Evolutionary conservation across 2,329 filamentous ascomycete genomes (phyloP).

Genomic region (Sclerotinia trifoliorum): DNA sequence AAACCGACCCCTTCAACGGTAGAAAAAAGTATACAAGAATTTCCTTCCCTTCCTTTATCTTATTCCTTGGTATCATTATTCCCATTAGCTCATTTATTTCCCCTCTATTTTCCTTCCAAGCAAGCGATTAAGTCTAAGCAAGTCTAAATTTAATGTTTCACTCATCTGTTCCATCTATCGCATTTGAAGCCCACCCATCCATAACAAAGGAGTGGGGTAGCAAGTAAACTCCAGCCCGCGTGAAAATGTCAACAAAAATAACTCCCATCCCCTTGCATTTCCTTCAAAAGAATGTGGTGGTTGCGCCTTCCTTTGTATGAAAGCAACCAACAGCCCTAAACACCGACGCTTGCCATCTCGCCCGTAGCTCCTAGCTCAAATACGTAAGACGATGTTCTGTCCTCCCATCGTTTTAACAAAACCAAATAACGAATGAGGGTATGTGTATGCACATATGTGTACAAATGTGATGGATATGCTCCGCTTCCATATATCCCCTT

Average conservation of each 20-base stretch:
- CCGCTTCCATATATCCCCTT: not conserved
- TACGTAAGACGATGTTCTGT: not conserved
- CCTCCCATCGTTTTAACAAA: not conserved
- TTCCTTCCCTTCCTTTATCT: not conserved
- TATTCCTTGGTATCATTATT: conserved; percentile 17
- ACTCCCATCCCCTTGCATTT: not conserved
- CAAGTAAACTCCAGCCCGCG: not conserved
- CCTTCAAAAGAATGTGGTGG: conserved; percentile 3
- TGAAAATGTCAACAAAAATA: not conserved
- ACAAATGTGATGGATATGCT: not conserved
- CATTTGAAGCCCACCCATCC: not conserved
- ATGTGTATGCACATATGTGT: not conserved
- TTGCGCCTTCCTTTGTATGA: conserved; percentile 2
- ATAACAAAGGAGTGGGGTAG: conserved; percentile 6
- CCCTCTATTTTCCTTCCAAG: not conserved
- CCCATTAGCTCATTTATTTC: conserved; percentile 7
- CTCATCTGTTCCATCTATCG: conserved; percentile 1
- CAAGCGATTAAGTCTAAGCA: not conserved
- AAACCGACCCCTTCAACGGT: not conserved
- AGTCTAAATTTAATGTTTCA: not conserved
- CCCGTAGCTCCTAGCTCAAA: not conserved
- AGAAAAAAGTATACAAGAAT: not conserved
- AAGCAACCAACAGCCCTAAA: conserved; percentile 1
- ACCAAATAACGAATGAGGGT: not conserved
- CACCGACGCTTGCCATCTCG: not conserved